These are phyloP conservation scores for Bolboschoenoplectus hybrid DNA, from an alignment of 202 grass and related monocot species.

Conservation along the genomic window DNA sequence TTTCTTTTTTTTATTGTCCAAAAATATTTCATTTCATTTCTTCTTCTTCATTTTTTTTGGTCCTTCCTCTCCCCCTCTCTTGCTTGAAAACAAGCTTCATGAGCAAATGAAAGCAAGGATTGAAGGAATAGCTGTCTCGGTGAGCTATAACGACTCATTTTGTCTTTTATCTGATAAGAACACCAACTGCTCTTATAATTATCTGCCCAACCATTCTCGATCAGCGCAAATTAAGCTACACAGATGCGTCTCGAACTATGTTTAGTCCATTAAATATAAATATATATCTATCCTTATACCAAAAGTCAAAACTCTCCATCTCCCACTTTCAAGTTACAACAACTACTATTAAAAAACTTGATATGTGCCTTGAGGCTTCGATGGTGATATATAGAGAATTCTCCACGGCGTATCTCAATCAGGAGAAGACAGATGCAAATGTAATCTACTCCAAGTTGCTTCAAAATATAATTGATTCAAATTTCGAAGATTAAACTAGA, in stretches of 20 bases:
- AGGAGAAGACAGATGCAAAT: neutral
- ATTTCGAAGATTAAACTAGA: neutral
- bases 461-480: neutral
- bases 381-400: neutral
- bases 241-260: conserved; percentile 22
- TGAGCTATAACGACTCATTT: conserved; percentile 1
- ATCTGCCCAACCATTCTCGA: conserved; percentile 9
- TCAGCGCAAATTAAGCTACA: conserved; percentile 17
- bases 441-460: neutral
- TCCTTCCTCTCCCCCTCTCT: neutral
- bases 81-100: neutral
- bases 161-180: conserved; percentile 28
- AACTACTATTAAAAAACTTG: neutral
- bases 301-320: conserved; percentile 13
- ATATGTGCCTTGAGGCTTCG: neutral
- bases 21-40: neutral
- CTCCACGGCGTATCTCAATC: neutral
- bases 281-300: neutral
- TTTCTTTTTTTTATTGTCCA: neutral
- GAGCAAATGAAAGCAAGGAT: neutral
- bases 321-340: conserved; percentile 14
- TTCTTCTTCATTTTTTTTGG: neutral
- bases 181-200: neutral
- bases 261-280: conserved; percentile 5
- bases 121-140: neutral